Evolutionary conservation across 2,329 filamentous ascomycete species (phyloP).

Genomic region (Neobulgaria alba): DNA sequence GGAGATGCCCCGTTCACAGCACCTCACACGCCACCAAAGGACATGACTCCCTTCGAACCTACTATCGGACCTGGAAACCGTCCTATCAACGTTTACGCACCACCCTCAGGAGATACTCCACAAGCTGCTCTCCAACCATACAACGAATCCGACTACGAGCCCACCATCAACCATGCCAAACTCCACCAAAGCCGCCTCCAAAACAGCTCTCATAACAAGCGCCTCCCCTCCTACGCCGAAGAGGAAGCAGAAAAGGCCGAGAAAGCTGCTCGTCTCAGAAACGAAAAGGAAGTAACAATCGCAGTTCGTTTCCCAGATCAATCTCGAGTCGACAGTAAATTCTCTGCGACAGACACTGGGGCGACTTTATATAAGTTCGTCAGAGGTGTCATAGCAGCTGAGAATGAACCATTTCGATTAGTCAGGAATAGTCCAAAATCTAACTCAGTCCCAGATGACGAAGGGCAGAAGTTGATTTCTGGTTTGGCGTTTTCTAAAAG

Average conservation of each 20-base stretch:
- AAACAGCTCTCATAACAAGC: conserved; percentile 57
- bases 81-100: conserved; percentile 65
- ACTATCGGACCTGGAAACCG: conserved; percentile 29
- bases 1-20: conserved; percentile 3
- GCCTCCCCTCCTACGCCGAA: conserved; percentile 76
- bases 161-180: conserved; percentile 67
- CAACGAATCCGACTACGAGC: conserved; percentile 68
- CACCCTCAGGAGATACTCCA: conserved; percentile 66
- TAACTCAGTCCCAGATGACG: conserved; percentile 34
- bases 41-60: neutral
- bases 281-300: conserved; percentile 60
- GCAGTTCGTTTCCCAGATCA: conserved; percentile 86
- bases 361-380: conserved; percentile 68
- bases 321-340: conserved; percentile 64
- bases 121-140: conserved; percentile 60
- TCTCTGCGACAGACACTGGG: conserved; percentile 60
- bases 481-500: conserved; percentile 62
- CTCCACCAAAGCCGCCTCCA: conserved; percentile 62
- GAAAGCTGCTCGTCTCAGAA: conserved; percentile 55
- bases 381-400: conserved; percentile 57
- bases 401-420: conserved; percentile 62
- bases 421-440: conserved; percentile 20
- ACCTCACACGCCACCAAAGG: conserved; percentile 2
- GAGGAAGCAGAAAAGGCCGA: conserved; percentile 60
- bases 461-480: conserved; percentile 50